Evolutionary conservation across 257 asterid species (phyloP), one percentile per base, ranked within the genome.

Genomic region (Leonotis leonurus): DNA sequence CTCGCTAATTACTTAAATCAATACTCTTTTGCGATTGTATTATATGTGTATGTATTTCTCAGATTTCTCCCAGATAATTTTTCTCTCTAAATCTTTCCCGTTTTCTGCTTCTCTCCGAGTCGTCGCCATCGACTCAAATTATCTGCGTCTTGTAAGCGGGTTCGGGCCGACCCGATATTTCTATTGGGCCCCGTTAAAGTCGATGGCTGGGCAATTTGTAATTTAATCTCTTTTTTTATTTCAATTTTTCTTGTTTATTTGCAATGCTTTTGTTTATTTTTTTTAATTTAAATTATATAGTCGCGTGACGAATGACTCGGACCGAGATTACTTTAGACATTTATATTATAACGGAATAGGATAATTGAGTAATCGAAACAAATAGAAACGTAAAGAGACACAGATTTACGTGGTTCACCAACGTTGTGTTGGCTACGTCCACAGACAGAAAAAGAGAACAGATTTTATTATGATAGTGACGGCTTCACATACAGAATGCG

Each of bases 61-160:
- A 29, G 25, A 24, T 44, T 29, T 56, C 36, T 26, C 62, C 53
- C 54, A 62, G 39, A 54, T 25, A 25, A 8, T 56, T 43, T 50
- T 56, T 48, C 67, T 65, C 64, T 65, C 67, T 57, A 49, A 24
- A 62, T 56, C 40, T 50, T 5, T 24, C 46, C 50, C 21, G 3
- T 8, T 55, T 53, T 37, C 61, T 58, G 58, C 66, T 57, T 51
- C 70, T 73, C 63, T 55, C 59, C 54, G 49, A 65, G 65, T 74
- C 72, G 79, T 64, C 62, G 72, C 32, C 64, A 43, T 69, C 75
- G 66, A 59, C 73, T 60, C 21, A 48, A 50, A 37, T 43, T 59
- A 52, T 60, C 68, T 26, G 62, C 58, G 60, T 64, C 48, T 21
- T 24, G 44, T 54, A 58, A 68, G 13, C 74, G 67, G 75, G 55